phyloP scores from a whole-genome alignment of 345 rosid species.

The Citrus sp. region DNA sequence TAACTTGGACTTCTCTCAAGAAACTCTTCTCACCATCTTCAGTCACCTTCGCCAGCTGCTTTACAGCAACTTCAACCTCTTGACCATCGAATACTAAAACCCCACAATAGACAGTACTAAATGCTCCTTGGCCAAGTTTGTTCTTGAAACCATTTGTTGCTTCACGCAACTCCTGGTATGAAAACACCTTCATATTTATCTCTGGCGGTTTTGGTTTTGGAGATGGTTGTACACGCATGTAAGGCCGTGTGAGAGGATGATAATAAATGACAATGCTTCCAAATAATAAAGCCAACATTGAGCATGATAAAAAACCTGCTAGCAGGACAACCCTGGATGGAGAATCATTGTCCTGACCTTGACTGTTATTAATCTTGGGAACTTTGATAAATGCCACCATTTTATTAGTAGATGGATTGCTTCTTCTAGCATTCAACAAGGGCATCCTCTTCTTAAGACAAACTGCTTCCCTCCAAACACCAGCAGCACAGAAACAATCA shows the following conservation, averaged over 20 bases:
- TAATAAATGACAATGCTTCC: conserved; percentile 17
- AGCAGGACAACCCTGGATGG: conserved; percentile 17
- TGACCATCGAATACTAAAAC: conserved; percentile 15
- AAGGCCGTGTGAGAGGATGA: conserved; percentile 24
- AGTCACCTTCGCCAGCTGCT: conserved; percentile 30
- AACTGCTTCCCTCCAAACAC: conserved; percentile 10
- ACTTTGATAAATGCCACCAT: conserved; percentile 28
- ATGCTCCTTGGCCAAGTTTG: conserved; percentile 44
- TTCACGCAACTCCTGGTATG: conserved; percentile 16
- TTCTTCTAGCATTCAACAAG: conserved; percentile 32
- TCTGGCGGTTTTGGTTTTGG: conserved; percentile 21
- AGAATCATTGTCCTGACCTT: not conserved
- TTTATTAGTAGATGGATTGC: conserved; percentile 20
- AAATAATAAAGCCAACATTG: conserved; percentile 17
- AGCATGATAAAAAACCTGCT: conserved; percentile 12
- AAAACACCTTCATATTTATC: conserved; percentile 33
- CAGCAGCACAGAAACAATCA: conserved; percentile 33
- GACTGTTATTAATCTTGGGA: not conserved
- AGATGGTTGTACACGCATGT: not conserved
- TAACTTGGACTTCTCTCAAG: conserved; percentile 37
- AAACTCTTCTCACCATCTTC: conserved; percentile 40
- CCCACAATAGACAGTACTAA: conserved; percentile 41
- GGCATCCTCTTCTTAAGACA: conserved; percentile 35
- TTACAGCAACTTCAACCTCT: conserved; percentile 39
- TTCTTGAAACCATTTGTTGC: conserved; percentile 31